phyloP scores from a whole-genome alignment of 495 filamentous ascomycete species.

The Penicillium maclennaniae region DNA sequence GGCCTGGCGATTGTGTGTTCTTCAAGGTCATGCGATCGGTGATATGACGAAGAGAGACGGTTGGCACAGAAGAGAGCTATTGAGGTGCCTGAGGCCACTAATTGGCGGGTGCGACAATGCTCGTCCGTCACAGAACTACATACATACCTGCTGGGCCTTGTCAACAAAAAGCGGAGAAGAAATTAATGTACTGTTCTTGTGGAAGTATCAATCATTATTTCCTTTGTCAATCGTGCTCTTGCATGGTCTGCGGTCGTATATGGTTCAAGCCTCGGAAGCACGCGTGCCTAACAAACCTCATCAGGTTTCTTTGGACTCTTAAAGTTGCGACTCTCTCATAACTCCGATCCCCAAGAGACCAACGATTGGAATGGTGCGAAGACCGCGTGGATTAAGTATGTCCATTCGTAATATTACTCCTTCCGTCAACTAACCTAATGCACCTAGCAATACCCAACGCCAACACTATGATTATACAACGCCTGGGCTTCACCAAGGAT shows the following conservation, averaged over 20 bases:
- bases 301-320: background rate
- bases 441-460: background rate
- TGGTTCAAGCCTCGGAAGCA: background rate
- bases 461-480: slow-evolving; percentile 5
- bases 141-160: background rate
- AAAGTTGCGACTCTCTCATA: background rate
- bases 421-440: background rate
- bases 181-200: background rate
- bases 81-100: slow-evolving; percentile 9
- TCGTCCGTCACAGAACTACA: background rate
- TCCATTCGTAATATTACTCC: slow-evolving; percentile 9
- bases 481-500: background rate
- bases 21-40: too few species aligned
- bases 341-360: background rate
- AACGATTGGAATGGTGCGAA: background rate
- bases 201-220: background rate
- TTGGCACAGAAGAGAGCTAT: background rate
- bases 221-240: background rate
- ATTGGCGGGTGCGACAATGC: background rate
- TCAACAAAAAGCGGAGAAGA: background rate
- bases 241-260: background rate
- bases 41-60: background rate
- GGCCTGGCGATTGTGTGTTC: too few species aligned
- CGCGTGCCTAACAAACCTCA: background rate
- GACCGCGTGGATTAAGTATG: slow-evolving; percentile 1